Base-by-base conservation (phyloP, 2,329 filamentous ascomycete genomes). In the Neonectria magnoliae region DNA sequence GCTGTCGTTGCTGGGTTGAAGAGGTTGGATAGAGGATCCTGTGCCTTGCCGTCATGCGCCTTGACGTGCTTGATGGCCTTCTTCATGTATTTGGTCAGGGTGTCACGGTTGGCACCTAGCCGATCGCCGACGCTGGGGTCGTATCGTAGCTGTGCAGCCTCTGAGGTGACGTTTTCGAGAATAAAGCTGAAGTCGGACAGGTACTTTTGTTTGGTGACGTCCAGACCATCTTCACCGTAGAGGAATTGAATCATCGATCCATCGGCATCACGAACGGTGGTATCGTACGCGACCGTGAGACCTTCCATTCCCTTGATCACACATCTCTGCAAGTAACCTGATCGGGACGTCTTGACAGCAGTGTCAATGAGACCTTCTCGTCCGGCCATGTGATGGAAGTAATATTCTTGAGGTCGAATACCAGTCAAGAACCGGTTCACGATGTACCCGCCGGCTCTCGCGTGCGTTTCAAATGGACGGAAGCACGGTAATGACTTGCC, bases 221-320 rank as follows among this genome's bases (percentile, higher is more conserved):
- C 96, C 20, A 98, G 85, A 36, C 95, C 96, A 75, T 99, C 96
- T 78, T 99, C 96, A 65, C 96, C 96, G 76, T 98, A 99, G 33
- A 99, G 80, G 80, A 99, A 98, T 76, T 99, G 96, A 3, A 99
- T 87, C 74, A 99, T 87, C 2, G 92, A 93, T 25, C 97, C 97
- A 77, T 99, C 97, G 1, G 95, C 91, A 74, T 99, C 95, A 68
- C 96, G 90, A 16, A 99, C 96, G 1, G 94, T 97, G 9, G 91
- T 94, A 75, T 99, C 96, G 77, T 99, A 98, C 66, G 94, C 90
- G 2, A 97, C 94, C 73, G 90, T 91, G 47, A 98, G 85, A 4
- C 96, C 96, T 80, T 99, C 96, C 92, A 99, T 97, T 66, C 96
- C 96, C 83, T 99, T 99, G 82, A 99, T 97, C 67, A 99, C 86